Base-by-base conservation (phyloP, 2,329 filamentous ascomycete genomes). In the Phoma sp. region DNA sequence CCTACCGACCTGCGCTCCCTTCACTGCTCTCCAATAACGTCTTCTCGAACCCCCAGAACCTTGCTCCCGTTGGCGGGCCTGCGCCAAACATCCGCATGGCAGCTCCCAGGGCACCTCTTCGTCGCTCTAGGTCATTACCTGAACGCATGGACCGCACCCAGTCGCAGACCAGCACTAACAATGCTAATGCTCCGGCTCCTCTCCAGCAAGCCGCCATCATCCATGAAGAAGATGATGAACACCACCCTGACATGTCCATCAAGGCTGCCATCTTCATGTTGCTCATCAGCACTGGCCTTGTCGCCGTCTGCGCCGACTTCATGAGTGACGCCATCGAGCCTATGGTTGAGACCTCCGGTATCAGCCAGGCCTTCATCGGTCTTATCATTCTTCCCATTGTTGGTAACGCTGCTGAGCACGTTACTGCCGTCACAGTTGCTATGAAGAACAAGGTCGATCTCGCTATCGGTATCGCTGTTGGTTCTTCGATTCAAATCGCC, bases 391-490 rank as follows among this genome's bases (percentile, higher is more conserved):
- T 93, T 4, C 90, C 90, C 7, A 92, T 93, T 64, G 90, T 92
- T n/a, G 89, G 90, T 32, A 93, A 93, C 65, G 90, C 90, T 2
- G 90, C 89, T 12, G 90, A 93, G 76, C 90, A 93, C 78, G 88
- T 90, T 17, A 92, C 90, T 0, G 90, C 90, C 6, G 89, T 93
- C 47, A 90, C 86, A 0, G 90, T 93, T 1, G 90, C 90, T 6
- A 83, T 87, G 64, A 92, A 92, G 80, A 91, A 92, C 76, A 93
- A 93, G 76, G 92, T 92, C 88, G 90, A 93, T 67, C 78, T 93
- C 7, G 87, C 90, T 3, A 92, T 93, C 59, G 90, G 89, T 68
- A 89, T 93, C 10, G 90, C 89, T 11, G 87, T 93, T 28, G 90
- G 90, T 23, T 90, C 87, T 10, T 90, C 87, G 64, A 93, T 93